These are phyloP conservation scores for Tetrahymena thermophila DNA, from an alignment of 73 alveolate species.

Conservation along the genomic window DNA sequence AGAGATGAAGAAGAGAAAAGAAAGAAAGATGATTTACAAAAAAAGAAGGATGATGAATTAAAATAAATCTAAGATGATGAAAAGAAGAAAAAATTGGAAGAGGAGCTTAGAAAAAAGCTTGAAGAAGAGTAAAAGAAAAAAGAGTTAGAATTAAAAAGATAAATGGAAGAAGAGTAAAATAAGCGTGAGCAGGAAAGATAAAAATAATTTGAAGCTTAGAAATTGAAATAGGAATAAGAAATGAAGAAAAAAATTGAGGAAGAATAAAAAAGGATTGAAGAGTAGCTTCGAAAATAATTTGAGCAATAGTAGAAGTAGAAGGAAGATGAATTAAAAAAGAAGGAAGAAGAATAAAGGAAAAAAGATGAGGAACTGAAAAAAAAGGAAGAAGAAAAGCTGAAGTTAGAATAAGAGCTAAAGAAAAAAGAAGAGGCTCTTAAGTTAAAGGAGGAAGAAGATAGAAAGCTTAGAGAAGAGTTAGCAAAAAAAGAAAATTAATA, in stretches of 20 bases:
- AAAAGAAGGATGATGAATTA: background rate
- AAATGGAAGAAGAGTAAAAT: constrained; percentile 4
- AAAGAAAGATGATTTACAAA: background rate
- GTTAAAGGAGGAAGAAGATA: constrained; percentile 24
- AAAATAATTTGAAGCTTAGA: background rate
- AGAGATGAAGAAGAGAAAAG: background rate
- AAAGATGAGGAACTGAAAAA: constrained; percentile 26
- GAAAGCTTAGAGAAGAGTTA: background rate
- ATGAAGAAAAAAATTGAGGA: constrained; percentile 4
- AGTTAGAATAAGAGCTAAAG: constrained; percentile 25
- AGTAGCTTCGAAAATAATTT: background rate
- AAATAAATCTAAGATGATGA: background rate
- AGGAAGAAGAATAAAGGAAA: constrained; percentile 14
- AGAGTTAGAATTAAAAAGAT: background rate
- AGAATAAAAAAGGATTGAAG: constrained; percentile 11
- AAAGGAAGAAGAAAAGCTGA: constrained; percentile 19
- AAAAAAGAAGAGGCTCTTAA: constrained; percentile 1
- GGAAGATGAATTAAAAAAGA: constrained; percentile 13
- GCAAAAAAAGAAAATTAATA: background rate
- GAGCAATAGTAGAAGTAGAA: constrained; percentile 3
- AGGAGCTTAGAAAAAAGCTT: background rate
- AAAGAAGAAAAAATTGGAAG: constrained; percentile 9
- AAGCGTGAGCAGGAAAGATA: constrained; percentile 9
- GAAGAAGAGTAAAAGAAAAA: background rate
- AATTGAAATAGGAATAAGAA: background rate